A percentile compares a stretch with the other conserved stretches of the same genome.
These are phyloP conservation scores for Leccinum subgranulosum DNA, from an alignment of 768 basidiomycete species.

Conservation along the genomic window DNA sequence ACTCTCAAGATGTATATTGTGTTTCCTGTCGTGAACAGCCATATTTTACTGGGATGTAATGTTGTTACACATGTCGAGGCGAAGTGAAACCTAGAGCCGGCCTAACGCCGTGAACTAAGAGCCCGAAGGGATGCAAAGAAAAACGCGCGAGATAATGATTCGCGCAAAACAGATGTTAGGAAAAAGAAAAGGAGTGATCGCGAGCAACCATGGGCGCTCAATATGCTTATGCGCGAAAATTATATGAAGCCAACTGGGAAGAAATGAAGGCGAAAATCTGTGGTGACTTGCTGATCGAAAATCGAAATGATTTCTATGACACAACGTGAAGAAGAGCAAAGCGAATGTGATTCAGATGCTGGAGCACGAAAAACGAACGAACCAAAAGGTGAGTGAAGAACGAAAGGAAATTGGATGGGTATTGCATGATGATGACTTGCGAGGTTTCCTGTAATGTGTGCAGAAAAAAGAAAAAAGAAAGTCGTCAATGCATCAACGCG, in stretches of 20 bases:
- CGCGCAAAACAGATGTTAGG: background rate
- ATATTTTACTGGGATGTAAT: background rate
- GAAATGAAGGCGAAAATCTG: background rate
- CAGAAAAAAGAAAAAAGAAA: background rate
- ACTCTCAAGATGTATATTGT: background rate
- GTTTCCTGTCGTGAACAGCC: conserved; percentile 6
- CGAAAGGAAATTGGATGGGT: background rate
- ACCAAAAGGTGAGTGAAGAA: background rate
- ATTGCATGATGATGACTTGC: background rate
- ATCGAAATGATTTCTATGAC: background rate
- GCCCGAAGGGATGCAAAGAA: background rate
- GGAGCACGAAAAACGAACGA: background rate
- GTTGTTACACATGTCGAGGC: background rate
- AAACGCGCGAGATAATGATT: background rate
- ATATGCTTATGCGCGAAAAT: background rate
- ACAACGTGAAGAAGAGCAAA: background rate
- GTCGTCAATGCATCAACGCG: background rate
- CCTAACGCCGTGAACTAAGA: conserved; percentile 4
- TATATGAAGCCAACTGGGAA: background rate
- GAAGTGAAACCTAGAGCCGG: conserved; percentile 9
- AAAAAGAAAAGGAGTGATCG: background rate
- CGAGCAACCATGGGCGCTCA: background rate
- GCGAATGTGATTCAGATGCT: background rate
- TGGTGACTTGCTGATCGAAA: background rate
- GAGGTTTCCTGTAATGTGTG: background rate